Conservation (phyloP, 202 grass and related monocot species). For the Panicum hallii region DNA sequence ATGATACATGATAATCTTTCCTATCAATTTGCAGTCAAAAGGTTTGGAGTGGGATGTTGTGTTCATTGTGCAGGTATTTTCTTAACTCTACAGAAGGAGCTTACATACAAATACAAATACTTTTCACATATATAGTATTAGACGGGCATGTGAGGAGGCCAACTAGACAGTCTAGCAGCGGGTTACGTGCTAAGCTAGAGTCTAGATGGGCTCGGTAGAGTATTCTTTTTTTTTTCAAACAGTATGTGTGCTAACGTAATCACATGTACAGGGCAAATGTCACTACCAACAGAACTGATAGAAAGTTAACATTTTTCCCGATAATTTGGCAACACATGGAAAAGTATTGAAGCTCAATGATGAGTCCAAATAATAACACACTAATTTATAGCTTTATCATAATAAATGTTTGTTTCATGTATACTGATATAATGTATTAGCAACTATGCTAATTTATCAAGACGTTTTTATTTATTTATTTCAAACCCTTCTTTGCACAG, state of each 20-base stretch:
- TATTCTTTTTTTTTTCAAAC: background rate
- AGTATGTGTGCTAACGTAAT: background rate
- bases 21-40: constrained; percentile 80
- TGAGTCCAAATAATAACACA: background rate
- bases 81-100: constrained; percentile 27
- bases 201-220: background rate
- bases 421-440: constrained; percentile 20
- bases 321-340: background rate
- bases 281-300: constrained; percentile 13
- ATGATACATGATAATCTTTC: constrained; percentile 27
- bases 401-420: constrained; percentile 20
- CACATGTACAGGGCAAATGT: constrained; percentile 30
- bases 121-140: constrained; percentile 4
- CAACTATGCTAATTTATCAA: constrained; percentile 12
- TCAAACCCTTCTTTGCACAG: constrained; percentile 47
- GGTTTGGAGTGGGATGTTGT: constrained; percentile 98
- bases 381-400: constrained; percentile 3
- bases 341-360: constrained; percentile 3
- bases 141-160: background rate
- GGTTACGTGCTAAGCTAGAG: background rate
- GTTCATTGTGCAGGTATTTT: constrained; percentile 92
- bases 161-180: background rate
- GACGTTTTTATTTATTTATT: constrained; percentile 1
- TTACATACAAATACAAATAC: constrained; percentile 32
- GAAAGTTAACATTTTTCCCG: background rate